Evolutionary conservation across 495 filamentous ascomycete species (phyloP).

Genomic region (Talaromyces thailandensis): DNA sequence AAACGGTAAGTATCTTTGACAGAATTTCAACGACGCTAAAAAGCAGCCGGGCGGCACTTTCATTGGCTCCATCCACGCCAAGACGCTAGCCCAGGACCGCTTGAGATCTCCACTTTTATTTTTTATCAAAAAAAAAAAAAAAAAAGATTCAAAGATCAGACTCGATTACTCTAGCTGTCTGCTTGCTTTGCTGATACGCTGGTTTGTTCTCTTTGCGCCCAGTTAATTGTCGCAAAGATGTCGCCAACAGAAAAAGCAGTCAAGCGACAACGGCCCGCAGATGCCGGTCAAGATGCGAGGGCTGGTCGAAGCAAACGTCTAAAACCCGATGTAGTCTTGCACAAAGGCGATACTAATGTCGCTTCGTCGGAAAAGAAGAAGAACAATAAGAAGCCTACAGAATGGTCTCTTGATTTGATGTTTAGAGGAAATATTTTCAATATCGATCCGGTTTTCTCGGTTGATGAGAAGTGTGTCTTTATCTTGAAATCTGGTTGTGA

Average conservation of each 20-base stretch:
- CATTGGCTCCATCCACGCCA: neutral
- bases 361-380: slow-evolving; percentile 6
- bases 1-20: neutral
- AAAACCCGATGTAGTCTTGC: neutral
- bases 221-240: neutral
- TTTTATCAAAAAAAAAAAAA: neutral
- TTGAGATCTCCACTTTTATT: slow-evolving; percentile 1
- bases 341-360: neutral
- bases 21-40: neutral
- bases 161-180: neutral
- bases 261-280: slow-evolving; percentile 6
- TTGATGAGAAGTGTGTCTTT: slow-evolving; percentile 67
- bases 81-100: neutral
- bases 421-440: slow-evolving; percentile 20
- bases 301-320: slow-evolving; percentile 1
- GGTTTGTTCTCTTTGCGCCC: neutral
- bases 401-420: slow-evolving; percentile 2
- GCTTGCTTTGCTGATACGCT: too few relatives aligned
- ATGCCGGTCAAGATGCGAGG: neutral
- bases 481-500: neutral
- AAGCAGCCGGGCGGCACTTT: neutral
- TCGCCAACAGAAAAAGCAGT: neutral
- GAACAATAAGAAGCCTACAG: neutral
- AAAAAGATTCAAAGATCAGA: neutral
- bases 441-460: slow-evolving; percentile 68